phyloP scores from a whole-genome alignment of 192 early-diverging fungal species.

The Chytriomyces sp. region DNA sequence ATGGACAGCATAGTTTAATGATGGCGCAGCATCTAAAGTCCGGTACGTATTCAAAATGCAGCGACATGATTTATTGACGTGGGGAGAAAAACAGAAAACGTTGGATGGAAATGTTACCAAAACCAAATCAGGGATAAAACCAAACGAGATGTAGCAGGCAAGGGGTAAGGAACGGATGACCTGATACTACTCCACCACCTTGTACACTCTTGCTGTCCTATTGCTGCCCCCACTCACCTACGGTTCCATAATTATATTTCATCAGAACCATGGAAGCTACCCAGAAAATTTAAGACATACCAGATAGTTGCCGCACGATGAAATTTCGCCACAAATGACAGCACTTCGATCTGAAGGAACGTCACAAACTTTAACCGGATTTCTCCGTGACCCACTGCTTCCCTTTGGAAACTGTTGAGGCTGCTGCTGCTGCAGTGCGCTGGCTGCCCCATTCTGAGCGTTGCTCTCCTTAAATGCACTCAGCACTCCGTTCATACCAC shows the following conservation, averaged over 20 bases:
- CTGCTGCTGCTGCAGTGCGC: not conserved
- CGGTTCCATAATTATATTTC: not conserved
- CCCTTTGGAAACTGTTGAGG: not conserved
- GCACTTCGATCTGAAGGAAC: not conserved
- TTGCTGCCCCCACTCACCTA: not conserved
- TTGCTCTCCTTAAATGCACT: conserved; percentile 22
- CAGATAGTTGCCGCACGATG: conserved; percentile 25
- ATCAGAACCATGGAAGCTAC: not conserved
- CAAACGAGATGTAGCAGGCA: too few relatives aligned
- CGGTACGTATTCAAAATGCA: too few relatives aligned
- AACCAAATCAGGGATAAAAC: too few relatives aligned
- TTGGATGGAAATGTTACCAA: too few relatives aligned
- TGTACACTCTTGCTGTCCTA: not conserved
- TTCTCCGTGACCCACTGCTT: not conserved
- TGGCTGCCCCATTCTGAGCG: not conserved
- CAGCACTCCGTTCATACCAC: conserved; percentile 1
- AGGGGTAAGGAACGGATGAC: too few relatives aligned
- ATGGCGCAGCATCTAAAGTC: too few relatives aligned
- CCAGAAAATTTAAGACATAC: conserved; percentile 10
- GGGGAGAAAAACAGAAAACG: too few relatives aligned
- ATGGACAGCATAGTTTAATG: too few relatives aligned
- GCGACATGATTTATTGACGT: too few relatives aligned
- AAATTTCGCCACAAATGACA: conserved; percentile 32
- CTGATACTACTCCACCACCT: not conserved
- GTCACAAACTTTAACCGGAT: not conserved